Percentiles rank a stretch among this genome's conserved stretches.
Evolutionary conservation across 1,284 basidiomycete species (phyloP).

Genomic region (Laetiporus sulphureus): DNA sequence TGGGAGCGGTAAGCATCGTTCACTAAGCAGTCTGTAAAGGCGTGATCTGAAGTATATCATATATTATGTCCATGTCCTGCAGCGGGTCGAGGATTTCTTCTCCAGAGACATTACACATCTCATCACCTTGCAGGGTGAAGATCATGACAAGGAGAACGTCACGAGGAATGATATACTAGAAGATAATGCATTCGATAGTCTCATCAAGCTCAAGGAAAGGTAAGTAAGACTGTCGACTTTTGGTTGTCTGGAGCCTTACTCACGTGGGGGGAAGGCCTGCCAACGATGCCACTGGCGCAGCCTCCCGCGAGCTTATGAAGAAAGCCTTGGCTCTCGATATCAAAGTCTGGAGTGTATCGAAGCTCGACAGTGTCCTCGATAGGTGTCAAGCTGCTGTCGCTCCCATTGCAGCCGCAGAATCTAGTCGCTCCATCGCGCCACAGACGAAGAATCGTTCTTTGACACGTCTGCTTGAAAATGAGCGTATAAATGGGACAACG

Average conservation of each 20-base stretch:
- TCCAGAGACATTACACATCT: conserved; percentile 82
- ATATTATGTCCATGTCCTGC: too few species aligned
- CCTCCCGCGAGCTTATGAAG: conserved; percentile 46
- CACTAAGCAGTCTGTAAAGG: too few species aligned
- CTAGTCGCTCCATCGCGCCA: conserved; percentile 14
- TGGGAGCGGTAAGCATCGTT: conserved; percentile 76
- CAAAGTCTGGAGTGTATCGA: conserved; percentile 84
- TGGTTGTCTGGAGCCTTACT: too few species aligned
- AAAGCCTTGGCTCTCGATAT: conserved; percentile 78
- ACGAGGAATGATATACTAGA: conserved; percentile 22
- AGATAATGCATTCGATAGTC: conserved; percentile 45
- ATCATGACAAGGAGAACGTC: conserved; percentile 62
- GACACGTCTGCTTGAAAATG: conserved; percentile 74
- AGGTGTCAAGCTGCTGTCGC: conserved; percentile 44
- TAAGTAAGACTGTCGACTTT: conserved; percentile 28
- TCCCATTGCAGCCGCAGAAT: conserved; percentile 21
- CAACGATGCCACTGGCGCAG: conserved; percentile 14
- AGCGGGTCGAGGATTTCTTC: conserved; percentile 85
- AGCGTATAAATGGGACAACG: conserved; percentile 81
- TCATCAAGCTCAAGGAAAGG: conserved; percentile 55
- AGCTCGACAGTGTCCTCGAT: conserved; percentile 66
- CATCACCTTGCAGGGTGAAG: conserved; percentile 49
- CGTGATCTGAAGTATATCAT: too few species aligned
- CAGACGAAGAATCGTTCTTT: conserved; percentile 35
- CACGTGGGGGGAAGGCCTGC: background rate